Evolutionary conservation across 2,329 filamentous ascomycete species (phyloP).

Genomic region (Calycina herbarum): DNA sequence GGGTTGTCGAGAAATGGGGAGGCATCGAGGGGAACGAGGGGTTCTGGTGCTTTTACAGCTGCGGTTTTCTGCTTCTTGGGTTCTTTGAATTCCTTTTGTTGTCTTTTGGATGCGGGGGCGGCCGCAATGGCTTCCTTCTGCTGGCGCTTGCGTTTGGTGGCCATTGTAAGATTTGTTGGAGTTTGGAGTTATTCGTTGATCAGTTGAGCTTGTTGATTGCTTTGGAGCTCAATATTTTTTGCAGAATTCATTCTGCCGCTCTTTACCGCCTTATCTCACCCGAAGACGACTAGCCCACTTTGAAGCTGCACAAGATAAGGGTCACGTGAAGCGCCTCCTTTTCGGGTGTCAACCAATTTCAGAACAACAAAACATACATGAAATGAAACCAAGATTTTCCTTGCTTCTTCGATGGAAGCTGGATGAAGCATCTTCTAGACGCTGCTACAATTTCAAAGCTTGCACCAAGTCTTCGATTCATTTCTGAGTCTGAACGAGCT

Average conservation of each 20-base stretch:
- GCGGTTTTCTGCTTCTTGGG: slow-evolving; percentile 21
- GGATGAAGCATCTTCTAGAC: not conserved
- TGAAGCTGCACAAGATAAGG: not conserved
- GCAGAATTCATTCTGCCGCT: not conserved
- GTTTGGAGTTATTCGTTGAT: not conserved
- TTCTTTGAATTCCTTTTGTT: slow-evolving; percentile 30
- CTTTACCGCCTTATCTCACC: not conserved
- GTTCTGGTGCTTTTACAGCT: slow-evolving; percentile 19
- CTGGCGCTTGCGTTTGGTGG: slow-evolving; percentile 46
- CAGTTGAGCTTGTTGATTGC: not conserved
- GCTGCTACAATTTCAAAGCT: not conserved
- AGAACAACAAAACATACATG: not conserved
- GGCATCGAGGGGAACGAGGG: slow-evolving; percentile 26
- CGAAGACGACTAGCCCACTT: not conserved
- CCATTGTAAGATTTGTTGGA: slow-evolving; percentile 37
- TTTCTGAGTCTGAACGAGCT: not conserved
- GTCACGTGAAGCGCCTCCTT: not conserved
- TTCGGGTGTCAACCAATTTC: not conserved
- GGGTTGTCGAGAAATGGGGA: slow-evolving; percentile 53
- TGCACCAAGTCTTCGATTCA: not conserved
- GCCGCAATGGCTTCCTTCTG: slow-evolving; percentile 26
- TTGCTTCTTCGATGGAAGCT: not conserved
- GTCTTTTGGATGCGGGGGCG: slow-evolving; percentile 31
- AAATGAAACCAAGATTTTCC: not conserved
- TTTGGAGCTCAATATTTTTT: slow-evolving; percentile 6